phyloP scores from a whole-genome alignment of 2,329 filamentous ascomycete species.

The Metarhizium brunneum region DNA sequence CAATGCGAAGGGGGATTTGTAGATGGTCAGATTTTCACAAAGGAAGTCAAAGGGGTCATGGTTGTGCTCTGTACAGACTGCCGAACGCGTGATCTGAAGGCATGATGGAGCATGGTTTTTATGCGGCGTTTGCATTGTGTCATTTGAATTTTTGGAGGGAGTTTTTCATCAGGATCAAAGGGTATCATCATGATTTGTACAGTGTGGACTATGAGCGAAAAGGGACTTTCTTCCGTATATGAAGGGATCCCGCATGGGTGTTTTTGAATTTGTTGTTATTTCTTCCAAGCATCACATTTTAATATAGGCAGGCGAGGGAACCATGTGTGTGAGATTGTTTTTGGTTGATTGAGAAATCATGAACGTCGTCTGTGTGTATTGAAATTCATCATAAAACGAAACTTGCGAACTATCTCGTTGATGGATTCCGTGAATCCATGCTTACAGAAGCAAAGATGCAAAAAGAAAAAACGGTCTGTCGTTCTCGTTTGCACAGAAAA shows the following conservation, averaged over 20 bases:
- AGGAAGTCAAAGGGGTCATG: conserved; percentile 37
- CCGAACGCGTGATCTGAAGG: conserved; percentile 51
- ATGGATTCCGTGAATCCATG: neutral
- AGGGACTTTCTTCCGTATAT: too few species aligned
- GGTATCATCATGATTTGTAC: neutral
- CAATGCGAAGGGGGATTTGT: conserved; percentile 51
- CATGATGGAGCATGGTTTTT: conserved; percentile 15
- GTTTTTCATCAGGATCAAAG: neutral
- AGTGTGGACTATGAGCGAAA: too few species aligned
- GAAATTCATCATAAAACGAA: neutral
- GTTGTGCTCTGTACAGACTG: conserved; percentile 53
- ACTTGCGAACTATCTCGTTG: neutral
- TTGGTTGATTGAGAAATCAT: neutral
- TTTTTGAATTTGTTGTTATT: neutral
- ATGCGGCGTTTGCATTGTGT: neutral
- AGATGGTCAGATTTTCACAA: conserved; percentile 57
- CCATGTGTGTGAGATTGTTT: neutral
- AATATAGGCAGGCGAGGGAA: neutral
- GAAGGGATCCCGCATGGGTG: too few species aligned
- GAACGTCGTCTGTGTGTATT: neutral
- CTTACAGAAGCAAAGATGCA: neutral
- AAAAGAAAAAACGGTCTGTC: neutral
- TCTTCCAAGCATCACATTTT: neutral
- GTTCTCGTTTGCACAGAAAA: neutral
- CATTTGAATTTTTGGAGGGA: neutral